Base-by-base conservation (phyloP, 306 rosid species). In the Carpinus fangiana region DNA sequence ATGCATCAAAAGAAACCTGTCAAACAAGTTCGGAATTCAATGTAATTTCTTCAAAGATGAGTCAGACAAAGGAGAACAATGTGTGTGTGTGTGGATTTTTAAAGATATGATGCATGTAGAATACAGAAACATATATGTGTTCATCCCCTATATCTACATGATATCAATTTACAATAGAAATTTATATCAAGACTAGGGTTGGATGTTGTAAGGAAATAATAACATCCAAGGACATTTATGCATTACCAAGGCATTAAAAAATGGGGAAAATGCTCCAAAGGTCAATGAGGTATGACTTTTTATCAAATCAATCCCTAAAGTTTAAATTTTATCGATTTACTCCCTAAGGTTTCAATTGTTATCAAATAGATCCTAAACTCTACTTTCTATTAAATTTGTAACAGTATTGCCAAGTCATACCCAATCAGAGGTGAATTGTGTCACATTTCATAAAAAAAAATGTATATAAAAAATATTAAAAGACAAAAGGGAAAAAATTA, bases 1-100 rank as follows among this genome's bases (percentile, higher is more conserved):
- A 65, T 46, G 70, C 50, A 53, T 82, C 88, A 38, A 76, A 53
- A 48, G 82, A 85, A 72, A 67, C 77, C 86, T 79, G 84, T 76
- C 62, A 81, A 85, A 82, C 50, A 68, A 67, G 45, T 70, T 60
- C 11, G 60, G 14, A 34, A 62, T 69, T 70, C 64, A 78, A 59
- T 17, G 66, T 65, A 64, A 80, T 20, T 59, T 73, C 23, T 77
- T 77, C 53, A 54, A 50, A 67, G 16, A 56, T 45, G 53, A 77
- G 62, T 65, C 14, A 53, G 45, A 72, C 17, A 80, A 72, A 74
- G n/a, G 36, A 28, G 78, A 73, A 21, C 3, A 57, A 7, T 23
- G 10, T 66, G 10, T 3, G 14, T 7, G 50, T 9, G 16, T 16
- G 21, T 8, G 16, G 18, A 8, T 4, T 2, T 36, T 16, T 17